Conservation (phyloP, 768 basidiomycete species). For the Chalciporus pseudorubinellus region DNA sequence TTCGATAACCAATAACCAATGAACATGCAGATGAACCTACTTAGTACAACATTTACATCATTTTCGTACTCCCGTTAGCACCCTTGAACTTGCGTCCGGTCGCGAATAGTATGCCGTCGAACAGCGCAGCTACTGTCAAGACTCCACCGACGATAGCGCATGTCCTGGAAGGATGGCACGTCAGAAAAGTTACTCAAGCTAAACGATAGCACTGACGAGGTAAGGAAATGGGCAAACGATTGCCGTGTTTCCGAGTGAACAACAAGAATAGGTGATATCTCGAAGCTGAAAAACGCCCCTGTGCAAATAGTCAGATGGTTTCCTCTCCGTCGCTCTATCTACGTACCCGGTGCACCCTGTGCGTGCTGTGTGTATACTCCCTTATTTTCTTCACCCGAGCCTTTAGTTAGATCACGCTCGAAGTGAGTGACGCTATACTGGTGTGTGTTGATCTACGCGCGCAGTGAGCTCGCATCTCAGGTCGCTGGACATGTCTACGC, state of each 20-base stretch:
- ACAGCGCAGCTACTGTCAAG: slow-evolving; percentile 84
- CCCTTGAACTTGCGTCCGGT: slow-evolving; percentile 69
- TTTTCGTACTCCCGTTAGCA: slow-evolving; percentile 29
- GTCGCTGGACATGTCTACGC: slow-evolving; percentile 24
- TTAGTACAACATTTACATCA: slow-evolving; percentile 27
- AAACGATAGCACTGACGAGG: slow-evolving; percentile 64
- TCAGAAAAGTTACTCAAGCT: not conserved
- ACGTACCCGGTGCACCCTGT: slow-evolving; percentile 64
- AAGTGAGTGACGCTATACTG: slow-evolving; percentile 97
- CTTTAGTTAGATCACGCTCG: slow-evolving; percentile 82
- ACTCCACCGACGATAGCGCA: slow-evolving; percentile 98
- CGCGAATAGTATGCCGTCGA: slow-evolving; percentile 86
- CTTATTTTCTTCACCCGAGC: slow-evolving; percentile 52
- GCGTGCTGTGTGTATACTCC: slow-evolving; percentile 76
- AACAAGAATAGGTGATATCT: slow-evolving; percentile 95
- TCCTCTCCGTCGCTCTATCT: not conserved
- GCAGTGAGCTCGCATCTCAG: slow-evolving; percentile 4
- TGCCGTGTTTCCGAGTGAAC: slow-evolving; percentile 89
- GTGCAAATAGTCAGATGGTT: not conserved
- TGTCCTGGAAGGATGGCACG: slow-evolving; percentile 50
- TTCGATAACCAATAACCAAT: slow-evolving; percentile 22
- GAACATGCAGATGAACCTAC: slow-evolving; percentile 10
- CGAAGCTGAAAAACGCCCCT: slow-evolving; percentile 90
- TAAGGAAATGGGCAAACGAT: slow-evolving; percentile 96
- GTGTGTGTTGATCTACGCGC: slow-evolving; percentile 71